A percentile compares a stretch with the other conserved stretches of the same genome.
These are phyloP conservation scores for Taphrina sp. DNA, from an alignment of 1,139 yeast species.

Conservation along the genomic window DNA sequence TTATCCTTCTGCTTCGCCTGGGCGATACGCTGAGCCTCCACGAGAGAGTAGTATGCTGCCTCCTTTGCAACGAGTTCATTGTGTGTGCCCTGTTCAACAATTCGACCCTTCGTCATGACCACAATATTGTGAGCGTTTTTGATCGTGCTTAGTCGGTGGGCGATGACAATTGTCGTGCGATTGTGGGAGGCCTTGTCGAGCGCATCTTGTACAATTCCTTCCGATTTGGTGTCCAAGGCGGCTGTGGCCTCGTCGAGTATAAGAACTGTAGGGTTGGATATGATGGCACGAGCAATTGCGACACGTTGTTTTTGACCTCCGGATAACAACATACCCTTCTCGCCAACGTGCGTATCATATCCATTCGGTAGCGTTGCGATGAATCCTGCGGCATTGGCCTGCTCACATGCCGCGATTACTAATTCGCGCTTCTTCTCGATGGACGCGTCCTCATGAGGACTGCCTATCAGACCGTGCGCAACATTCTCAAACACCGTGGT, in stretches of 20 bases:
- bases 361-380: constrained; percentile 57
- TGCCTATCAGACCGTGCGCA: constrained; percentile 55
- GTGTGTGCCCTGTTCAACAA: constrained; percentile 50
- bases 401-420: constrained; percentile 49
- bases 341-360: constrained; percentile 58
- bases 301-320: constrained; percentile 82
- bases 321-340: constrained; percentile 54
- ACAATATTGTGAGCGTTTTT: constrained; percentile 51
- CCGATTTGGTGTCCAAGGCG: constrained; percentile 69
- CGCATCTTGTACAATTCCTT: constrained; percentile 66
- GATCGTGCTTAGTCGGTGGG: constrained; percentile 74
- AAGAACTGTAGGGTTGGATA: constrained; percentile 61
- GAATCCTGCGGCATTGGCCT: constrained; percentile 55
- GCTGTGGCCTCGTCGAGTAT: constrained; percentile 80
- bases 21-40: constrained; percentile 31
- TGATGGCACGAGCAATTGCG: constrained; percentile 69
- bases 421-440: constrained; percentile 47
- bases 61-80: constrained; percentile 43
- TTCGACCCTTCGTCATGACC: constrained; percentile 48
- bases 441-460: constrained; percentile 46
- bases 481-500: constrained; percentile 68
- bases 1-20: constrained; percentile 13
- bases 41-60: constrained; percentile 42
- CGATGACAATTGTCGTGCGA: constrained; percentile 72
- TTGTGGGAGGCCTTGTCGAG: constrained; percentile 61